phyloP scores from a whole-genome alignment of 2,329 filamentous ascomycete genomes.

The Ophiostoma sp. region DNA sequence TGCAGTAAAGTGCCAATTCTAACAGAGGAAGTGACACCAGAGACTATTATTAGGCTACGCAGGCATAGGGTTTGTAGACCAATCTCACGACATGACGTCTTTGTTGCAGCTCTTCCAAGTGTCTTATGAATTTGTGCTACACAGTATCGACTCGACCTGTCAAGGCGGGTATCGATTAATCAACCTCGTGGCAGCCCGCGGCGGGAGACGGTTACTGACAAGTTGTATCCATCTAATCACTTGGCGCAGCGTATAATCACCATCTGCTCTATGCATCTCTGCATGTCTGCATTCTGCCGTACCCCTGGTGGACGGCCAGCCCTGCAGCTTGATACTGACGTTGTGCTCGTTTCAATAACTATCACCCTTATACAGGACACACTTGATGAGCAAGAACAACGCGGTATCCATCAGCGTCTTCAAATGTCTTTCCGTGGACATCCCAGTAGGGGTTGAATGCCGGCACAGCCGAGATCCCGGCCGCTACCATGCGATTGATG shows the following conservation, averaged over 20 bases:
- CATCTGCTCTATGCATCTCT: not conserved
- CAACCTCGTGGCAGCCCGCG: not conserved
- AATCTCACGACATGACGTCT: conserved; percentile 3
- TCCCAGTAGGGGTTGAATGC: conserved; percentile 44
- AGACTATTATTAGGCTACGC: not conserved
- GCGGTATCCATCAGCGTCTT: conserved; percentile 43
- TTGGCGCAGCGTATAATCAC: not conserved
- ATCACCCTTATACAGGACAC: conserved; percentile 19
- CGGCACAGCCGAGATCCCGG: conserved; percentile 35
- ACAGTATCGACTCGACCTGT: not conserved
- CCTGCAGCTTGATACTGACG: too few species aligned
- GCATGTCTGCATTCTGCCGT: not conserved
- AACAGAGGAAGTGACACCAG: not conserved
- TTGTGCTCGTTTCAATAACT: too few species aligned
- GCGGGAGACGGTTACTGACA: not conserved
- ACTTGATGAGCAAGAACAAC: conserved; percentile 37
- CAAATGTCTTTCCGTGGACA: conserved; percentile 40
- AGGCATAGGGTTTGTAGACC: not conserved
- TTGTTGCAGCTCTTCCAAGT: not conserved
- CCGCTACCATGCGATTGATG: conserved; percentile 34
- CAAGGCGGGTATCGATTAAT: not conserved
- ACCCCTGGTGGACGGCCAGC: not conserved
- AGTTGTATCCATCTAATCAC: not conserved
- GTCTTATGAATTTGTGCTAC: too few species aligned
- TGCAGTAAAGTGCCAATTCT: not conserved